Evolutionary conservation across 495 filamentous ascomycete species (phyloP), one percentile per base, ranked within the genome.

Genomic region (Penicillium verhagenii): DNA sequence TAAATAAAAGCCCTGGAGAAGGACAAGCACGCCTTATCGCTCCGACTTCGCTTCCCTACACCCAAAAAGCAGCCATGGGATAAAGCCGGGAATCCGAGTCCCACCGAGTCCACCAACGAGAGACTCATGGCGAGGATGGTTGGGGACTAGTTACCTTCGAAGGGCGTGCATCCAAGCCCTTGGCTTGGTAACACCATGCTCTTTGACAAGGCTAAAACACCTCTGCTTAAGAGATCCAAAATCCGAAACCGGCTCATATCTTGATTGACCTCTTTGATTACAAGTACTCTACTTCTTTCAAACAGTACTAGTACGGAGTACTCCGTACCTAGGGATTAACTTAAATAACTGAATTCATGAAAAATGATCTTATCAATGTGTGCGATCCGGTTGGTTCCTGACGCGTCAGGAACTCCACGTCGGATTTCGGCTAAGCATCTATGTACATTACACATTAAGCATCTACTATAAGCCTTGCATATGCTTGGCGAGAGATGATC

Each of bases 1-100:
- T 62, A 62, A 55, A 58, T 53, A 66, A 60, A 48, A 48, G 23
- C 6, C 45, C 8, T 13, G 14, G 1, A 29, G 31, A 50, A 20
- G 14, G 1, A 29, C 24, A 50, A 20, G 40, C 33, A 51, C 23
- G 23, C 35, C 57, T 60, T 66, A 53, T 57, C 44, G 45, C 60
- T 66, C 63, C 63, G 63, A 66, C 47, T 54, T 66, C 63, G 63
- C 60, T 58, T 31, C 20, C 8, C 28, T n/a, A 37, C 24, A 14
- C 13, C 45, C 10, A 47, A 16, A 16, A 47, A 16, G 24, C 21
- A 16, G 29, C 46, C 21, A 28, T 33, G 37, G 5, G 26, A 19
- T 35, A 35, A 25, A 9, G 5, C 23, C 49, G 23, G 5, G 37
- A 14, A 26, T 37, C 35, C 40, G 23, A 43, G 37, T 43, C n/a